Percentiles rank a stretch among this genome's conserved stretches.
Evolutionary conservation across 768 basidiomycete species (phyloP).

Genomic region (Auricularia heimuer): DNA sequence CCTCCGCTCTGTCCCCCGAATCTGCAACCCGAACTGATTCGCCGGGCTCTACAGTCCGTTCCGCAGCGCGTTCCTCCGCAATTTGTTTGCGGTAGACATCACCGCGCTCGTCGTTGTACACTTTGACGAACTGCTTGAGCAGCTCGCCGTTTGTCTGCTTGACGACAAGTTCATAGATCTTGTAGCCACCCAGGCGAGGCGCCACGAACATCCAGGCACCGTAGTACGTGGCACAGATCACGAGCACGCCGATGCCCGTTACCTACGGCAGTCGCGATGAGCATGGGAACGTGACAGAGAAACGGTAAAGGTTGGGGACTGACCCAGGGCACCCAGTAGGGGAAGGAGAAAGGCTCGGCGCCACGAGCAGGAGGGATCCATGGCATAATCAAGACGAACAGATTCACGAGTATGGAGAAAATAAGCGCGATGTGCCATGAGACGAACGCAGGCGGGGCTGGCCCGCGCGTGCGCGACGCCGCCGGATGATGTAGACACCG

Average conservation of each 20-base stretch:
- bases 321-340: conserved; percentile 9
- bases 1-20: too few relatives aligned
- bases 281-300: conserved; percentile 2
- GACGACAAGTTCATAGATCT: conserved; percentile 27
- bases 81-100: neutral
- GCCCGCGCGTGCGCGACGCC: conserved; percentile 17
- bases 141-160: conserved; percentile 12
- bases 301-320: conserved; percentile 6
- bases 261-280: neutral
- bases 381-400: conserved; percentile 26
- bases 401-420: conserved; percentile 10
- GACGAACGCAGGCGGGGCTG: conserved; percentile 15
- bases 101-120: neutral
- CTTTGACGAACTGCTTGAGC: neutral
- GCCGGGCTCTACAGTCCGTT: too few relatives aligned
- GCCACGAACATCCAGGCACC: conserved; percentile 34
- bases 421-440: conserved; percentile 15
- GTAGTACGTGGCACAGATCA: conserved; percentile 19
- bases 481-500: conserved; percentile 24
- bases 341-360: conserved; percentile 20
- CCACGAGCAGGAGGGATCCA: conserved; percentile 23
- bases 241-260: conserved; percentile 17
- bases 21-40: too few relatives aligned
- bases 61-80: neutral
- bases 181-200: conserved; percentile 35